Base-by-base conservation (phyloP, 768 basidiomycete genomes). In the Tricholoma hemisulphureum region DNA sequence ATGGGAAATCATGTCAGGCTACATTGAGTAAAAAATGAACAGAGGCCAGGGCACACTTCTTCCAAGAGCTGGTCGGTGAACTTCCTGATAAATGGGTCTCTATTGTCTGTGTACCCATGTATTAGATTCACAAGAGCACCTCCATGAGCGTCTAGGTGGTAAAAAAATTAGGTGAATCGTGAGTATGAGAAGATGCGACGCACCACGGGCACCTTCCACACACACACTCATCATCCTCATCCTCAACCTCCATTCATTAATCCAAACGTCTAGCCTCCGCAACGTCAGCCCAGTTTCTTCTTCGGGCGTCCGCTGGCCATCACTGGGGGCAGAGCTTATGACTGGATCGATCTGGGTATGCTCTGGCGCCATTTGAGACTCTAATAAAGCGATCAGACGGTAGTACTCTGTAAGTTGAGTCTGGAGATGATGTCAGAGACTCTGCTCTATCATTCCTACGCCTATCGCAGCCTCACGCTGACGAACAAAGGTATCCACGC, bases 151-250 rank as follows among this genome's bases (percentile, higher is more conserved):
- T 82, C 95, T 93, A 56, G 9, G 31, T n/a, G 57, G 50, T 34
- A 45, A 4, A 39, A n/a, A 29, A 49, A 48, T 57, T 39, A 35
- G 18, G 6, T 16, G 34, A 39, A n/a, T 16, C 41, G 55, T 26
- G 11, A 13, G 53, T 16, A 23, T 16, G 35, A 20, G 28, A 24
- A 51, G 23, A 32, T 34, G 56, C 24, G 20, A 63, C 65, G 60
- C 65, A 96, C 95, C 87, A 81, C 85, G 77, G 57, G 93, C 88
- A 55, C 94, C 91, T 65, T 96, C 94, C 1, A 97, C 93, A 60
- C 96, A 91, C 7, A 93, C 87, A 60, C 91, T 96, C 96, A 98
- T 98, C 91, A 98, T 91, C 53, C 93, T 82, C 93, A 98, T 91
- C 61, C 95, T 81, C 59, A 98, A 73, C 61, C 88, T 82, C 87